Base-by-base conservation (phyloP, 768 basidiomycete species). In the Tricholomella constricta region DNA sequence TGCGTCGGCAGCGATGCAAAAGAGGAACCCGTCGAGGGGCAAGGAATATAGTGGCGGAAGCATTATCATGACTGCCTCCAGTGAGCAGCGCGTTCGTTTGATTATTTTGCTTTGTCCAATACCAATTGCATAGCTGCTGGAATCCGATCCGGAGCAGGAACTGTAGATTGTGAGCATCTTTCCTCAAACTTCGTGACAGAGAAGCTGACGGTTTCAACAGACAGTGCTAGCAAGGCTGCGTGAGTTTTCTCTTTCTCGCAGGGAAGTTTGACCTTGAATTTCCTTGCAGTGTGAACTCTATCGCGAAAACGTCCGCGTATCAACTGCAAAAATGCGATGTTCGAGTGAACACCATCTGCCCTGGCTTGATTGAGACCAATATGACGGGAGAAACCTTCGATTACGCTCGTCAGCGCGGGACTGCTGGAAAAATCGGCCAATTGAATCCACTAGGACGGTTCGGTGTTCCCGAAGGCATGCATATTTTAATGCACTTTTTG, bases 211-310 rank as follows among this genome's bases (percentile, higher is more conserved):
- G 38, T 43, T 29, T 55, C 44, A 38, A 49, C 67, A 88, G 94
- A 96, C 62, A 94, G 91, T 61, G 93, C 93, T 46, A 91, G 89
- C 61, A 97, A 97, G 76, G 90, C 94, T 27, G 92, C 92, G 92
- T 94, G 64, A 72, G 86, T 74, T 11, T 15, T 53, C 51, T 45
- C 20, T 15, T 32, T 8, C 45, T 25, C 35, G 43, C 47, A 6
- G 40, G 34, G 12, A 49, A 14, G 1, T 20, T 7, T 9, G 12
- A 22, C 47, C 17, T 51, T 52, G 35, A 51, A 35, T 27, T 34
- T 34, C 40, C 46, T 31, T 22, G 20, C 56, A 94, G 90, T 10
- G 94, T 97, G 20, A 93, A 92, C 66, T 91, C 85, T 40, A 84
- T 96, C 60, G 94, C 92, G 7, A 83, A 91, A 64, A 94, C 89